Percentiles rank a stretch among this genome's conserved stretches.
These are phyloP conservation scores for Polychytrium aggregatum DNA, from an alignment of 192 early-diverging fungal species.

Conservation along the genomic window DNA sequence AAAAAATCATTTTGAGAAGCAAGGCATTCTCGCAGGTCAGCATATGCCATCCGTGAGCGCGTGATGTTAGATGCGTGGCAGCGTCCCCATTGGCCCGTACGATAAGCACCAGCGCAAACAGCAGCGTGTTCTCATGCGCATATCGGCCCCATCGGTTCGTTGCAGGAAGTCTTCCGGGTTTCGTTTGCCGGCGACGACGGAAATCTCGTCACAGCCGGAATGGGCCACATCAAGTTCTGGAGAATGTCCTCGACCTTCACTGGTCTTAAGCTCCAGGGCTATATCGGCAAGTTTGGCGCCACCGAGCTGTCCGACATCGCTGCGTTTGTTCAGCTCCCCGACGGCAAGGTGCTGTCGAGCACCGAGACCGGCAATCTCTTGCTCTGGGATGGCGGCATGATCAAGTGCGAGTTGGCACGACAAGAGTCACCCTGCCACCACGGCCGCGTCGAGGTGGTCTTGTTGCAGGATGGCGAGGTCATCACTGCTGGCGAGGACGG, in stretches of 20 bases:
- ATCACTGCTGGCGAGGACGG: slow-evolving; percentile 51
- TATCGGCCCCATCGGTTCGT: not conserved
- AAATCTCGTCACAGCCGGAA: slow-evolving; percentile 45
- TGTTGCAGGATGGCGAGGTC: slow-evolving; percentile 39
- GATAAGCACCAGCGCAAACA: too few species aligned
- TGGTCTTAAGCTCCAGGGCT: slow-evolving; percentile 50
- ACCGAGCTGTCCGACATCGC: slow-evolving; percentile 47
- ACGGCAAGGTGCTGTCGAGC: slow-evolving; percentile 48
- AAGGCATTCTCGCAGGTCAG: slow-evolving; percentile 52
- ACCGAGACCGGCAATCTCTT: slow-evolving; percentile 53
- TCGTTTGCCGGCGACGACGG: slow-evolving; percentile 44
- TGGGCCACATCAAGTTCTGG: slow-evolving; percentile 63
- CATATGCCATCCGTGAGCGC: too few species aligned
- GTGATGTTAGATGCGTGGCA: not conserved
- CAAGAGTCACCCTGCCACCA: too few species aligned
- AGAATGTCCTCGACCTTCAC: slow-evolving; percentile 49
- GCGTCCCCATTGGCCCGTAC: too few species aligned
- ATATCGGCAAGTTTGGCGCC: slow-evolving; percentile 50
- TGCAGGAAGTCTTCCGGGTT: slow-evolving; percentile 42
- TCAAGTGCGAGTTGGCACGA: slow-evolving; percentile 53
- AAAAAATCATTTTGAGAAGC: slow-evolving; percentile 38
- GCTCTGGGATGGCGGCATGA: slow-evolving; percentile 54
- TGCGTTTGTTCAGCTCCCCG: slow-evolving; percentile 44
- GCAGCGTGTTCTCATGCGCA: not conserved
- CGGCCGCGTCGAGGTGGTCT: slow-evolving; percentile 36